These are phyloP conservation scores for Pseudopediastrum boryanum DNA, from an alignment of 139 green algal species.

Conservation along the genomic window DNA sequence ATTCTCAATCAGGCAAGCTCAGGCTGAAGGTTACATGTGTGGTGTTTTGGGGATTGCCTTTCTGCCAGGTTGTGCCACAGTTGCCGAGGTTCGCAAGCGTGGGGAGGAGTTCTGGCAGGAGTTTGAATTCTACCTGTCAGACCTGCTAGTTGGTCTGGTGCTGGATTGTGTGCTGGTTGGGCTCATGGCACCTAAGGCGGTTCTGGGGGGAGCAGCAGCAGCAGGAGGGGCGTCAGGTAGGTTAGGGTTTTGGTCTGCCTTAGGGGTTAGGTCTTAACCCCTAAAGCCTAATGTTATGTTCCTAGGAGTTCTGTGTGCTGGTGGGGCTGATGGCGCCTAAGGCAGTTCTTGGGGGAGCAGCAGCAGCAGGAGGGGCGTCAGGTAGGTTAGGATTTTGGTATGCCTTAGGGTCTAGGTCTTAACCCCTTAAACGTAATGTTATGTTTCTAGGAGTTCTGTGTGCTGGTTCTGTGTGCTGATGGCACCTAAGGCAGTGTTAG, in stretches of 20 bases:
- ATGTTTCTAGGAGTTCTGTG: too few relatives aligned
- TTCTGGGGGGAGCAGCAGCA: constrained; percentile 56
- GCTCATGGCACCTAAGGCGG: constrained; percentile 85
- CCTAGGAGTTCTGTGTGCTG: too few relatives aligned
- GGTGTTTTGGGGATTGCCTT: too few relatives aligned
- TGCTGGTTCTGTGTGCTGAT: constrained; percentile 91
- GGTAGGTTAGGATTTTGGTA: too few relatives aligned
- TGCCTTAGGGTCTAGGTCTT: too few relatives aligned
- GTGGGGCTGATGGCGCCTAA: constrained; percentile 90
- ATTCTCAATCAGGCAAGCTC: too few relatives aligned
- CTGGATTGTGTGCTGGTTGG: constrained; percentile 92
- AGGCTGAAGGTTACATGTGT: too few relatives aligned
- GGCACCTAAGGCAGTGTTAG: constrained; percentile 81
- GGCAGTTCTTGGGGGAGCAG: constrained; percentile 65
- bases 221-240: neutral
- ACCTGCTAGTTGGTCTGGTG: constrained; percentile 87
- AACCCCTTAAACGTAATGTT: too few relatives aligned
- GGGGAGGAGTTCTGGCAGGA: constrained; percentile 94
- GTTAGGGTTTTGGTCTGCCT: too few relatives aligned
- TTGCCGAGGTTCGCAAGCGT: constrained; percentile 95
- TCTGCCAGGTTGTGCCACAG: constrained; percentile 83
- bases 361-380: neutral
- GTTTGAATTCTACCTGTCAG: constrained; percentile 97
- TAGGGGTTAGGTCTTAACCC: too few relatives aligned
- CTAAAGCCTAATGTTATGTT: too few relatives aligned